Evolutionary conservation across 176 grass and related monocot genomes (phyloP), one percentile per base, ranked within the genome.

Genomic region (Hordeum marinum): DNA sequence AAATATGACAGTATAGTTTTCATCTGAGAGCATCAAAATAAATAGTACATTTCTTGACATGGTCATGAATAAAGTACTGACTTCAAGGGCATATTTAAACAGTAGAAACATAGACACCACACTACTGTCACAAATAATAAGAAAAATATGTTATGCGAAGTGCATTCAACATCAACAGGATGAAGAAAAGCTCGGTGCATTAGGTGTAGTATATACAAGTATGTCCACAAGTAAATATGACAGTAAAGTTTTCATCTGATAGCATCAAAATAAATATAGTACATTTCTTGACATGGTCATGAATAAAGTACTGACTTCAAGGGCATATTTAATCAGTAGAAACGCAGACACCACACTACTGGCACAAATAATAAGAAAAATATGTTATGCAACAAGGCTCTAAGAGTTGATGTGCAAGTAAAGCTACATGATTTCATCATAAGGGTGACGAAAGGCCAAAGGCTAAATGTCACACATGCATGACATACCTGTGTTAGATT

Each of bases 401-500:
- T 10, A 67, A 23, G 35, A 63, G 57, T 65, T 82, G 24, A 84
- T 72, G 17, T 68, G 69, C 37, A 64, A 60, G 72, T 58, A 59
- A 66, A 55, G 52, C 52, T 21, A n/a, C 67, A 80, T 23, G n/a
- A 48, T 20, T 35, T 80, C 10, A 29, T 48, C 11, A 73, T 2
- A 85, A 29, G 64, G n/a, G 18, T 68, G 41, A 60, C 14, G 62
- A 52, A 46, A 7, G 68, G 14, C 6, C 20, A 74, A 20, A 34
- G 61, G 45, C 1, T 21, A 82, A 29, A 85, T 83, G 35, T 4
- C 11, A 20, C 39, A 32, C 65, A 46, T 37, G 80, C 23, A 82
- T 90, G 48, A 61, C 55, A 71, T 92, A 99, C 96, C 96, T 82
- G 96, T 99, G 79, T 99, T 99, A 81, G 96, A 99, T 99, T 99